A percentile compares a stretch with the other conserved stretches of the same genome.
These are phyloP conservation scores for Fulvia fulva DNA, from an alignment of 2,329 filamentous ascomycete species.

Conservation along the genomic window DNA sequence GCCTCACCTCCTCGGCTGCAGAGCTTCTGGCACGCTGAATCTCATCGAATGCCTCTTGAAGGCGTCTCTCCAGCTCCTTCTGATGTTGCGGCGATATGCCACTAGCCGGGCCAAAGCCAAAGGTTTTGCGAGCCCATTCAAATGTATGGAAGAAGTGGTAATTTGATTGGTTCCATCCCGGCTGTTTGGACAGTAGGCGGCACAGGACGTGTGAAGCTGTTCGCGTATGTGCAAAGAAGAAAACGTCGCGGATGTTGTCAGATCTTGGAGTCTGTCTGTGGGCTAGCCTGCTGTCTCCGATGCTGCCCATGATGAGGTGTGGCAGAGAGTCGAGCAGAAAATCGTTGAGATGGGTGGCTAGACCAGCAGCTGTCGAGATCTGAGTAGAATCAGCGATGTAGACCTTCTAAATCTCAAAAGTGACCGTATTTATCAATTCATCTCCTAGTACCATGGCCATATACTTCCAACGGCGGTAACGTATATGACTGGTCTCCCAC, in stretches of 20 bases:
- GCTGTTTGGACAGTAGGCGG: constrained; percentile 3
- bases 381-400: background rate
- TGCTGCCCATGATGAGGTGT: background rate
- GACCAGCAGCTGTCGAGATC: no score
- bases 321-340: no score
- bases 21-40: background rate
- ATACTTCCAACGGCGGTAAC: no score
- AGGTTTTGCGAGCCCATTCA: background rate
- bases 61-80: background rate
- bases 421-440: no score
- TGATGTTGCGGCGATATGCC: background rate
- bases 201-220: constrained; percentile 2
- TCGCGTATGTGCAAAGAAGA: constrained; percentile 2
- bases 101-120: background rate
- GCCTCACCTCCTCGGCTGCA: background rate
- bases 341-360: background rate
- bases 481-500: no score
- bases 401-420: no score
- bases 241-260: background rate
- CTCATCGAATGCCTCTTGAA: constrained; percentile 2
- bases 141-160: constrained; percentile 7
- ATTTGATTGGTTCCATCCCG: constrained; percentile 1
- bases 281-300: background rate
- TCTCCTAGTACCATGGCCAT: no score
- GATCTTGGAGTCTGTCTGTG: background rate